phyloP scores from a whole-genome alignment of 2,329 filamentous ascomycete species.

The Teratosphaeria pseudoeucalypti region DNA sequence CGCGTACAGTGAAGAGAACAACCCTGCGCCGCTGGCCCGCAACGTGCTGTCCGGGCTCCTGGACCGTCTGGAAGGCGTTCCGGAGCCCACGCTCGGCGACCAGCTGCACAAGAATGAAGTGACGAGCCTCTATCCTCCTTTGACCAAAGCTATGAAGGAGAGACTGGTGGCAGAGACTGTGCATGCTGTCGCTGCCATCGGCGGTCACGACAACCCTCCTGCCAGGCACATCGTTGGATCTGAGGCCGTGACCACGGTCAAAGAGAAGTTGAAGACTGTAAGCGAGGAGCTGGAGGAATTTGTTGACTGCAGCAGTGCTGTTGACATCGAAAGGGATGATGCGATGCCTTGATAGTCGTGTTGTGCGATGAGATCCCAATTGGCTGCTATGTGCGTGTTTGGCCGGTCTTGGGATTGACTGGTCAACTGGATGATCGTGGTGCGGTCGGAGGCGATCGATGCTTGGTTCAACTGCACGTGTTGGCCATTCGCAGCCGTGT shows the following conservation, averaged over 20 bases:
- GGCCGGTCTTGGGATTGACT: too few species aligned
- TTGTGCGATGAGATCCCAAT: too few species aligned
- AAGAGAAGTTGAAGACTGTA: constrained; percentile 92
- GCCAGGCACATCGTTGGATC: constrained; percentile 87
- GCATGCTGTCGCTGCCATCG: constrained; percentile 81
- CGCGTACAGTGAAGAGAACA: constrained; percentile 57
- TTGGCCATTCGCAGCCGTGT: too few species aligned
- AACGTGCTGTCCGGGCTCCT: constrained; percentile 74
- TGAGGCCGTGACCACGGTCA: constrained; percentile 77
- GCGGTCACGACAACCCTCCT: constrained; percentile 90
- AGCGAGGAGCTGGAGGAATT: constrained; percentile 96
- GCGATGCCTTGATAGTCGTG: background rate
- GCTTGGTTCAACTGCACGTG: too few species aligned
- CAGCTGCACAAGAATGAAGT: constrained; percentile 39
- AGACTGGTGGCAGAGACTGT: constrained; percentile 78
- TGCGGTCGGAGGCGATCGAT: too few species aligned
- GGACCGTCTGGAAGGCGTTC: constrained; percentile 49
- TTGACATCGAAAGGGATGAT: constrained; percentile 50
- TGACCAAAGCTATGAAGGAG: constrained; percentile 59
- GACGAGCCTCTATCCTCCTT: constrained; percentile 61
- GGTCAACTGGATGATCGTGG: too few species aligned
- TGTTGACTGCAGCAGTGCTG: constrained; percentile 75
- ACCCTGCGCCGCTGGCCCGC: constrained; percentile 68
- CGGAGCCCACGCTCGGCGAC: constrained; percentile 34
- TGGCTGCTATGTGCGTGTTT: too few species aligned